Evolutionary conservation across 352 stramenopile genomes (phyloP).

Genomic region (Globisporangium okanoganense): DNA sequence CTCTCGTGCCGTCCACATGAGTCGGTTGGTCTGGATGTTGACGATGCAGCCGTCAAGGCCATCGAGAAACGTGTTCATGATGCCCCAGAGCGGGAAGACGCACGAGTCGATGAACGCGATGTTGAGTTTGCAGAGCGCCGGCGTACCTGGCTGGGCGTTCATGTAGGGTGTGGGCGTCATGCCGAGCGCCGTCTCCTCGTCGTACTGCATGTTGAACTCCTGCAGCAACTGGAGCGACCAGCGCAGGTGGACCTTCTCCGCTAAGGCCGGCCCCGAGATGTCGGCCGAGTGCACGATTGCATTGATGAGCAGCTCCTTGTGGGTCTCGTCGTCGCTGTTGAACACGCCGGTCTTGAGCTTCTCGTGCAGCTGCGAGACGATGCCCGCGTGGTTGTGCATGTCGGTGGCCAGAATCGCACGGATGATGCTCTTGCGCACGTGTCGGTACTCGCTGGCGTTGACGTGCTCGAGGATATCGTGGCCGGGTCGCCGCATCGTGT

Average conservation of each 20-base stretch:
- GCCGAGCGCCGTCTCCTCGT: conserved; percentile 61
- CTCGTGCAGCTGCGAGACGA: conserved; percentile 68
- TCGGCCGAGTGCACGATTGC: conserved; percentile 80
- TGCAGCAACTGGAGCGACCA: conserved; percentile 65
- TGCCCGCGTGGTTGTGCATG: conserved; percentile 72
- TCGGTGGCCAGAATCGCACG: conserved; percentile 80
- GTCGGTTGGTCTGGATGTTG: conserved; percentile 68
- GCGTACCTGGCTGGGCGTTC: conserved; percentile 50
- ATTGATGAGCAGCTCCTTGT: conserved; percentile 67
- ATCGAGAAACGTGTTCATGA: conserved; percentile 56
- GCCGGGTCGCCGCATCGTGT: conserved; percentile 65
- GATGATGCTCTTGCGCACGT: conserved; percentile 72
- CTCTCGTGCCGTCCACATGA: conserved; percentile 42
- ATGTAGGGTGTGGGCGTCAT: conserved; percentile 77
- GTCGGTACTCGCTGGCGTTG: conserved; percentile 29
- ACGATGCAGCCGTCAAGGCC: conserved; percentile 50
- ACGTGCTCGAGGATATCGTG: conserved; percentile 64
- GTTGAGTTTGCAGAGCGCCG: conserved; percentile 72
- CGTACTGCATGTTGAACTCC: conserved; percentile 84
- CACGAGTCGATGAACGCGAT: conserved; percentile 82
- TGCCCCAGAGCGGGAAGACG: conserved; percentile 80
- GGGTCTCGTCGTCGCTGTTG: conserved; percentile 40
- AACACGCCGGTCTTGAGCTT: conserved; percentile 55
- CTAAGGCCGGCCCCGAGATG: conserved; percentile 67
- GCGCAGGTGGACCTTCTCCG: conserved; percentile 44